Conservation (phyloP, 2,329 filamentous ascomycete species). For the Dothiorella sarmentorum region DNA sequence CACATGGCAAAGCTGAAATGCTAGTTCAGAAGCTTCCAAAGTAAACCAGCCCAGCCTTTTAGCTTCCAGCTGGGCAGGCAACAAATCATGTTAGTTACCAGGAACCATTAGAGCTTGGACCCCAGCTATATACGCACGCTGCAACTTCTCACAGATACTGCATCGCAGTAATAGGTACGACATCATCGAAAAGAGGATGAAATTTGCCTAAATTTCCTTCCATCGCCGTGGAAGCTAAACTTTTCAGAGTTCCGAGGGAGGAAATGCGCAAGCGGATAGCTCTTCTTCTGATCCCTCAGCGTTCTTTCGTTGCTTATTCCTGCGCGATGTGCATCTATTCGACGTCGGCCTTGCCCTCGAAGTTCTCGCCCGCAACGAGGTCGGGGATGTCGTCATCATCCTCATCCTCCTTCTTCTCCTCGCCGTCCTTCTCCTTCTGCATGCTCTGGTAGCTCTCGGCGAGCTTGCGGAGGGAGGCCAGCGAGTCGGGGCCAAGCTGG, state of each 20-base stretch:
- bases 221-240: conserved; percentile 13
- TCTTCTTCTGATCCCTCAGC: background rate
- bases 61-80: too few relatives aligned
- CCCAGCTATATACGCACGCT: background rate
- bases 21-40: too few relatives aligned
- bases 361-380: conserved; percentile 94
- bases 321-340: conserved; percentile 56
- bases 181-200: conserved; percentile 15
- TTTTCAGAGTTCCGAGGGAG: conserved; percentile 11
- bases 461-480: conserved; percentile 95
- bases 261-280: conserved; percentile 5
- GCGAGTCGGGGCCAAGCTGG: conserved; percentile 97
- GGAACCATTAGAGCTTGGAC: too few relatives aligned
- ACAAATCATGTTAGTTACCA: too few relatives aligned
- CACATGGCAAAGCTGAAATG: too few relatives aligned
- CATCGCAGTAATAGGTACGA: conserved; percentile 7
- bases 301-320: background rate
- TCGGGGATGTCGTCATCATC: conserved; percentile 90
- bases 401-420: conserved; percentile 65
- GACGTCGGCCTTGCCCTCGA: conserved; percentile 82
- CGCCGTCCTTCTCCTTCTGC: conserved; percentile 86
- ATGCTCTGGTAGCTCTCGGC: conserved; percentile 99
- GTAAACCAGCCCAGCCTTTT: too few relatives aligned
- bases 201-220: conserved; percentile 14
- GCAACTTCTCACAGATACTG: background rate